Percentiles rank a stretch among this genome's conserved stretches.
Conservation (phyloP, 176 grass and related monocot genomes). For the Puya raimondii region DNA sequence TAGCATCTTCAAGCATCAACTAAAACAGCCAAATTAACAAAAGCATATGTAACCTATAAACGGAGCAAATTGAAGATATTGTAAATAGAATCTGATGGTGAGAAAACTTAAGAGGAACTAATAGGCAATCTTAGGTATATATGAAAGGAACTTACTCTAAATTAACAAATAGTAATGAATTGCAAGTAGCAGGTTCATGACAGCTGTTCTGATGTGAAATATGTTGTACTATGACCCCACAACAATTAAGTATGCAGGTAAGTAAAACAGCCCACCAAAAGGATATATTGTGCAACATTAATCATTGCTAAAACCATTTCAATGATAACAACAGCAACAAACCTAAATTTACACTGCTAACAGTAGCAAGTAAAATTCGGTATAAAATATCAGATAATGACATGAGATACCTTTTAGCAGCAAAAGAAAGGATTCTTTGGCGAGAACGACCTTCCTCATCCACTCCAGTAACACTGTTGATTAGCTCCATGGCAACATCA, state of each 20-base stretch:
- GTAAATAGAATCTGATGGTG: no score
- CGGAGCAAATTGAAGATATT: no score
- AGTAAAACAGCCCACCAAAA: no score
- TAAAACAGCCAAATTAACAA: slow-evolving; percentile 8
- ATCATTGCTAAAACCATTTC: no score
- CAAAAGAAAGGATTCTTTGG: slow-evolving; percentile 96
- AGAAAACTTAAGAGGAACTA: background rate
- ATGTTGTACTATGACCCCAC: no score
- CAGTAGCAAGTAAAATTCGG: background rate
- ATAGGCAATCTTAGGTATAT: background rate
- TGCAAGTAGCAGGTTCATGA: background rate
- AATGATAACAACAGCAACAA: background rate
- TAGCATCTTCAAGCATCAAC: slow-evolving; percentile 14
- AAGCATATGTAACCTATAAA: background rate
- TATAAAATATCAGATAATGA: slow-evolving; percentile 11
- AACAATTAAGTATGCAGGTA: no score
- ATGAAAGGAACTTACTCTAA: background rate
- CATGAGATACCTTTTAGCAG: slow-evolving; percentile 77
- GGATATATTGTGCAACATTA: no score
- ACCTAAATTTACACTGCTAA: no score
- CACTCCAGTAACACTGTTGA: slow-evolving; percentile 92
- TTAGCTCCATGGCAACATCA: slow-evolving; percentile 83
- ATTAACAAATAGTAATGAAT: background rate
- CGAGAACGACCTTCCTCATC: slow-evolving; percentile 92
- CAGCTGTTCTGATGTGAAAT: no score